Conservation (phyloP, 2,329 filamentous ascomycete genomes). For the Fusarium musae region DNA sequence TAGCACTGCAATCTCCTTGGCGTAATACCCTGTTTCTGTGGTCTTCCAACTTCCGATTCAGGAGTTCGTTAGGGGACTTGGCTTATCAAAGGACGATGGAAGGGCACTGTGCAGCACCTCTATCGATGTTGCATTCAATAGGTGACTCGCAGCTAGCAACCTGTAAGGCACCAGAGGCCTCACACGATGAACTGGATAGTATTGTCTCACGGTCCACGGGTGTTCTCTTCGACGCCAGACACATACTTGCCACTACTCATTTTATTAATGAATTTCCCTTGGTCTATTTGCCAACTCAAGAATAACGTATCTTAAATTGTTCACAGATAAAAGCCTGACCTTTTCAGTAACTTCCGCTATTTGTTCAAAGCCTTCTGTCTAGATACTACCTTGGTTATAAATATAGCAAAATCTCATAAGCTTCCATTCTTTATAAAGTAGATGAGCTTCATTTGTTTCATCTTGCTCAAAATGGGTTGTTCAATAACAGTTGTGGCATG, state of each 20-base stretch:
- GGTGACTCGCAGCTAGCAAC: too few species aligned
- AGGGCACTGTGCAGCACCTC: neutral
- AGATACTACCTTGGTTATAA: neutral
- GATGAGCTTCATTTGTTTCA: neutral
- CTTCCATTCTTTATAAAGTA: too few species aligned
- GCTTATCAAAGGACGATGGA: neutral
- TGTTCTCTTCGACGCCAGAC: accelerated
- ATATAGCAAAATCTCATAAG: accelerated
- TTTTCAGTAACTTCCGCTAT: neutral
- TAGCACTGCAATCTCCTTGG: neutral
- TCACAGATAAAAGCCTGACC: neutral
- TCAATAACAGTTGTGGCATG: accelerated
- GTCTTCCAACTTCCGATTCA: neutral
- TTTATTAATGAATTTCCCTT: too few species aligned
- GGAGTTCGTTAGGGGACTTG: too few species aligned
- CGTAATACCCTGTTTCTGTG: neutral
- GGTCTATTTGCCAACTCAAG: accelerated
- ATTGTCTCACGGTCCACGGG: accelerated
- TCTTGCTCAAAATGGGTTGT: accelerated
- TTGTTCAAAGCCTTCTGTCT: too few species aligned
- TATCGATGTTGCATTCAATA: neutral
- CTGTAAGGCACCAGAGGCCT: too few species aligned
- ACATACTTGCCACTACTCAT: neutral
- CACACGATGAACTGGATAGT: too few species aligned
- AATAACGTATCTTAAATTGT: neutral